Evolutionary conservation across 1,284 basidiomycete genomes (phyloP), one percentile per base, ranked within the genome.

Genomic region (Sanghuangporus weigelae): DNA sequence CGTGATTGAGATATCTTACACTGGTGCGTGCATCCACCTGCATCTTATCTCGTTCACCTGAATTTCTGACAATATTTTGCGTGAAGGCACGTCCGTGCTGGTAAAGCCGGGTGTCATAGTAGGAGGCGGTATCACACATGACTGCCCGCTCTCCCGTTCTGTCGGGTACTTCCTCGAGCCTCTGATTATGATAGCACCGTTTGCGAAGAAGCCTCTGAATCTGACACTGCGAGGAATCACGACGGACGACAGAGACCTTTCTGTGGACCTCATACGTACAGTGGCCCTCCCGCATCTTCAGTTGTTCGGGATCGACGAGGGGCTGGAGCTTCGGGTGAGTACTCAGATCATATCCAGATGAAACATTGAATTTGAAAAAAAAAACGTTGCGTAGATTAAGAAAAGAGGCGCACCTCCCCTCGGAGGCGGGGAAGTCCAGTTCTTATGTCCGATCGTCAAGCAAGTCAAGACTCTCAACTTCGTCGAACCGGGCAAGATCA

Each of bases 121-220:
- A 31, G 96, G 97, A 12, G 97, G 97, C 2, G 75, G 77, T 10
- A 77, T 95, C 63, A 82, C 81, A 3, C 96, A 99, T 73, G 92
- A 96, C 35, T 98, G 96, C 71, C 92, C 95, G 21, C 75, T 89
- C 8, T 91, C 92, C 10, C 83, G 95, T 36, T 90, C 92, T 19
- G 82, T 99, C 46, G 96, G 97, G 8, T 99, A 98, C 77, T 99
- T 93, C 73, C 79, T 99, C 36, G 96, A 99, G 72, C 90, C 95
- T 36, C 73, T 98, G 3, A 79, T 97, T 10, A 90, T 94, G 77
- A 80, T 99, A 1, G 96, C 93, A 1, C 95, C 96, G 0, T 99
- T 99, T 73, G 84, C 94, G 39, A 99, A 99, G 79, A 91, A 86
- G 68, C 88, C 95, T 2, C 73, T 99, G 54, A 81, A 88, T 53